Evolutionary conservation across 2,329 filamentous ascomycete genomes (phyloP).

Genomic region (Penicillium frequentans): DNA sequence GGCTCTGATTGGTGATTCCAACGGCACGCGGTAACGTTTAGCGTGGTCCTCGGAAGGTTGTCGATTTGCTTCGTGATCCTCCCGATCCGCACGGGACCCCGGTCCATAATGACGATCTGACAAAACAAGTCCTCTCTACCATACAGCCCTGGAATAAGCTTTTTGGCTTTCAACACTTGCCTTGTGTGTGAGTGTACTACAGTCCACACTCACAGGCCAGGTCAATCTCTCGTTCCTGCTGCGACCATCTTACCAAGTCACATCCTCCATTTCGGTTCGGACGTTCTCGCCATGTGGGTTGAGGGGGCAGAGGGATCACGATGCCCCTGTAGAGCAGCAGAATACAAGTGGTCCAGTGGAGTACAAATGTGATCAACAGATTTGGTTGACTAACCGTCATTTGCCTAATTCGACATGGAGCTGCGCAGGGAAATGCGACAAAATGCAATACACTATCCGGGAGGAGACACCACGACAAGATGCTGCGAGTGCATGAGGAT

Average conservation of each 20-base stretch:
- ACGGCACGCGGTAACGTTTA: background rate
- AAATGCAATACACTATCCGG: constrained; percentile 2
- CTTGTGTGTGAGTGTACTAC: background rate
- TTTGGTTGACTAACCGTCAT: constrained; percentile 19
- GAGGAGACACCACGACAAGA: background rate
- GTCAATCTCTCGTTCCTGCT: background rate
- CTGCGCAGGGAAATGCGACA: constrained; percentile 12
- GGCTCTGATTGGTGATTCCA: background rate
- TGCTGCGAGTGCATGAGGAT: background rate
- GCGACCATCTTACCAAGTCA: constrained; percentile 2
- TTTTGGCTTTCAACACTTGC: background rate
- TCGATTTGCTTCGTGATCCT: constrained; percentile 6
- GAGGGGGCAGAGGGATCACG: background rate
- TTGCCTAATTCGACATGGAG: constrained; percentile 15
- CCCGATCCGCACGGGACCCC: constrained; percentile 12
- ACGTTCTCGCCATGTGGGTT: background rate
- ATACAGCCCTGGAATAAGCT: background rate
- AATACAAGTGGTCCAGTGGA: background rate
- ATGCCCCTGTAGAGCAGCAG: background rate
- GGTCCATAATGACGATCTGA: constrained; percentile 7
- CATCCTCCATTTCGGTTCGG: background rate
- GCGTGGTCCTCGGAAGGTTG: background rate
- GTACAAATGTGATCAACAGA: constrained; percentile 5
- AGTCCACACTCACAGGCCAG: background rate
- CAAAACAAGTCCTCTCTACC: background rate